phyloP scores from a whole-genome alignment of 208 protist genomes.

The Trypanosoma theileri region DNA sequence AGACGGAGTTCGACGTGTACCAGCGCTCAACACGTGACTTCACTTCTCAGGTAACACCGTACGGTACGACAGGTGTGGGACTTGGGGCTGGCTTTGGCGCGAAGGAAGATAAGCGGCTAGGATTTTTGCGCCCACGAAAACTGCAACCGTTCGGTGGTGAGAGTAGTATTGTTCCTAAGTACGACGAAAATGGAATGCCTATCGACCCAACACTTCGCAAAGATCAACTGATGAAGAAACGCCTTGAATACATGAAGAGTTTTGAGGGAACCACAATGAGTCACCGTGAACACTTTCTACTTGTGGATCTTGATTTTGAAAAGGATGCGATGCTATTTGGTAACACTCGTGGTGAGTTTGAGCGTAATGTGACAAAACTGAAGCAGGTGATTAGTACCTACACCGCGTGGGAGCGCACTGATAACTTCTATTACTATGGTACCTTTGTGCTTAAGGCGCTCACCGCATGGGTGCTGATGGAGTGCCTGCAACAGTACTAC shows the following conservation, averaged over 20 bases:
- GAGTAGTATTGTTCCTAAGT: slow-evolving; percentile 59
- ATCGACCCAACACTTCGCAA: slow-evolving; percentile 65
- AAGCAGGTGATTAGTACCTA: slow-evolving; percentile 83
- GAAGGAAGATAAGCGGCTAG: slow-evolving; percentile 76
- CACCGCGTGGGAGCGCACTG: slow-evolving; percentile 79
- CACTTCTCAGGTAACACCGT: slow-evolving; percentile 73
- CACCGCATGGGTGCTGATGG: slow-evolving; percentile 71
- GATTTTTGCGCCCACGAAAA: slow-evolving; percentile 75
- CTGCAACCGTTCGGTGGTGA: slow-evolving; percentile 61
- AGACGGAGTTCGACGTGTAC: slow-evolving; percentile 73
- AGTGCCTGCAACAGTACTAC: slow-evolving; percentile 81
- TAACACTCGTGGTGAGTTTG: slow-evolving; percentile 79
- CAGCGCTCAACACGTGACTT: slow-evolving; percentile 77
- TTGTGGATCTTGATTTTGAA: slow-evolving; percentile 87
- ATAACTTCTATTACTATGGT: slow-evolving; percentile 86
- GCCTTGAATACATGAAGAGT: slow-evolving; percentile 79
- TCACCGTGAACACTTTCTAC: slow-evolving; percentile 79
- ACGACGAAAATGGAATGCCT: slow-evolving; percentile 65
- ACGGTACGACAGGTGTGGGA: slow-evolving; percentile 46
- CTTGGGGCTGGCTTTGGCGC: slow-evolving; percentile 82
- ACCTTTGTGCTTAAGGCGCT: slow-evolving; percentile 66
- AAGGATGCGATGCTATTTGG: slow-evolving; percentile 86
- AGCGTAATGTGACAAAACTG: slow-evolving; percentile 74
- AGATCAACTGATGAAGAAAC: slow-evolving; percentile 64
- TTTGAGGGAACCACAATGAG: slow-evolving; percentile 81